Percentiles rank a stretch among this genome's conserved stretches.
Evolutionary conservation across 805 yeast species (phyloP).

Genomic region (Candida piceae): DNA sequence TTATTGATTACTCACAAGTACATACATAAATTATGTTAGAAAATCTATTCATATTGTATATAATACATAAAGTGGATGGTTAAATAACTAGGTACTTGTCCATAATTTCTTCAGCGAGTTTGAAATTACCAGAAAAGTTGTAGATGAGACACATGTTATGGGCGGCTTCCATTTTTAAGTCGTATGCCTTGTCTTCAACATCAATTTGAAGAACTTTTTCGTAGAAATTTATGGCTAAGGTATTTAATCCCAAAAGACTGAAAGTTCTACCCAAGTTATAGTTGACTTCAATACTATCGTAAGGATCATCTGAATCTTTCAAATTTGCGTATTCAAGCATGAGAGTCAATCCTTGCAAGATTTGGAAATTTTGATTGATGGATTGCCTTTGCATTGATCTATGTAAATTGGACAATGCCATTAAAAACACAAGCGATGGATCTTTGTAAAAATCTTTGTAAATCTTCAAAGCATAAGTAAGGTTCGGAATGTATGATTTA

Average conservation of each 20-base stretch:
- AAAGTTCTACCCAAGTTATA: conserved; percentile 83
- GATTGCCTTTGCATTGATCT: conserved; percentile 90
- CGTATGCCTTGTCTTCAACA: conserved; percentile 39
- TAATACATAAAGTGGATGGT: too few relatives aligned
- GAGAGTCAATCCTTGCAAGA: conserved; percentile 81
- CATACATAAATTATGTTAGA: too few relatives aligned
- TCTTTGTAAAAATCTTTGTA: conserved; percentile 65
- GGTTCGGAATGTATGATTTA: conserved; percentile 75
- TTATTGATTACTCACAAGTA: too few relatives aligned
- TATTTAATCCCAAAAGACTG: conserved; percentile 73
- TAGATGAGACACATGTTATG: conserved; percentile 77
- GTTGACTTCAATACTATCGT: conserved; percentile 68
- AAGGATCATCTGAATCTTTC: conserved; percentile 30
- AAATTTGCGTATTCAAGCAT: conserved; percentile 62
- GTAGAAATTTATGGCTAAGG: conserved; percentile 72
- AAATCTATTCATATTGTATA: too few relatives aligned
- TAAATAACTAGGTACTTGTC: conserved; percentile 48
- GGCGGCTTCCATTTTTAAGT: conserved; percentile 74
- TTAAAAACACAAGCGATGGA: conserved; percentile 69
- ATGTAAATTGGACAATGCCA: conserved; percentile 80
- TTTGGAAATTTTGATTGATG: conserved; percentile 77
- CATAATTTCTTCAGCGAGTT: conserved; percentile 58
- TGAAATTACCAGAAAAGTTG: conserved; percentile 66
- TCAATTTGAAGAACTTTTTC: conserved; percentile 53
- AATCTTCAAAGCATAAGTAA: conserved; percentile 71